Evolutionary conservation across 176 grass and related monocot species (phyloP), one percentile per base, ranked within the genome.

Genomic region (Lolium rigidum): DNA sequence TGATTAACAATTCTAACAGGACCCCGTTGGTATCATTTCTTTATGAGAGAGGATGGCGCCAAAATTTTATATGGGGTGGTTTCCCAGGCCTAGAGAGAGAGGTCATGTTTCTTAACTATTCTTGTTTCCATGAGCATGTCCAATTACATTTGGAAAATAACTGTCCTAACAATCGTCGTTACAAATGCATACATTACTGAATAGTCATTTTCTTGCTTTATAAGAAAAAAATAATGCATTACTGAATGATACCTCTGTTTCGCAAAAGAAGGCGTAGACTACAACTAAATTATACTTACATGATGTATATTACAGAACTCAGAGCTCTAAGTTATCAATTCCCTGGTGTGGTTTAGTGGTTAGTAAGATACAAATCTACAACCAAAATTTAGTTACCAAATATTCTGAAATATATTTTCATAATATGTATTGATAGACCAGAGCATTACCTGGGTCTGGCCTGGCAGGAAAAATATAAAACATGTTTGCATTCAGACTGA

Each of bases 1-100:
- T 70, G 44, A 41, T 91, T 78, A 26, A 41, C 88, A 88, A 70
- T 90, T 87, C 14, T 7, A 85, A 79, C 91, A 98, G 93, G 86
- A 95, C 51, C 52, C 88, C 84, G 18, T 64, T 98, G 63, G 88
- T 98, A 76, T 95, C 93, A 24, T 98, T 92, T 94, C 90, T 98
- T 68, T 98, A 98, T 70, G 93, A 98, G 70, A 93, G 93, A 89
- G 96, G 96, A 48, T 98, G 96, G 93, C 91, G 96, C 17, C 96
- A 94, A 83, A 98, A 92, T 92, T 98, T 98, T 26, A 16, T 89
- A 51, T 98, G 96, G 96, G 88, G 88, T 86, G 96, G 96, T 82
- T 95, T 98, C 57, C 96, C 96, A 71, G 93, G 96, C 31, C 84
- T 85, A 59, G 90, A 94, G 81, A 94, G 18, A 94, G 96, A 98